Evolutionary conservation across 495 filamentous ascomycete genomes (phyloP).

Genomic region (Jackrogersella multiformis): DNA sequence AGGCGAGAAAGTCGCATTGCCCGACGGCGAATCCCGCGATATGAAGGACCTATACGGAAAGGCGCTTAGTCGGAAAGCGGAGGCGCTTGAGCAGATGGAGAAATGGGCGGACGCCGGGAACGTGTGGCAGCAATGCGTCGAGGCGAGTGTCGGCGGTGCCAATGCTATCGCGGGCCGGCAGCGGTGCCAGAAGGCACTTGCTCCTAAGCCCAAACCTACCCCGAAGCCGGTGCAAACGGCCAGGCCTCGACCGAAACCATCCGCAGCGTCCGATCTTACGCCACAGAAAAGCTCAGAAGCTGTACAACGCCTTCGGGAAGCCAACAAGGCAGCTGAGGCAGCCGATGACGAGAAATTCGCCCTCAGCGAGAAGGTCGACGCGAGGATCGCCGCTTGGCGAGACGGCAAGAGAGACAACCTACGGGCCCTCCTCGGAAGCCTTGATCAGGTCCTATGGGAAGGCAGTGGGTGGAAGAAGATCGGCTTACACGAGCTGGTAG

Average conservation of each 20-base stretch:
- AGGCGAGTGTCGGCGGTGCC: constrained; percentile 82
- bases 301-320: constrained; percentile 78
- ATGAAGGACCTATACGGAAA: constrained; percentile 95
- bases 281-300: constrained; percentile 64
- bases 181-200: constrained; percentile 85
- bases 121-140: constrained; percentile 83
- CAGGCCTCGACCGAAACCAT: constrained; percentile 53
- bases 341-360: constrained; percentile 93
- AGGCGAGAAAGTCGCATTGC: constrained; percentile 76
- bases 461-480: constrained; percentile 96
- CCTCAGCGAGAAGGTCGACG: constrained; percentile 84
- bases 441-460: constrained; percentile 91
- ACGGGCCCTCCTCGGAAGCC: constrained; percentile 83
- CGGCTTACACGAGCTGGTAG: constrained; percentile 87
- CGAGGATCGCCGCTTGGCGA: constrained; percentile 78
- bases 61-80: constrained; percentile 91
- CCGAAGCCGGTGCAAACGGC: constrained; percentile 43
- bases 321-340: constrained; percentile 82
- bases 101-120: constrained; percentile 85
- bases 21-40: constrained; percentile 69
- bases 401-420: constrained; percentile 92
- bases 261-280: constrained; percentile 57
- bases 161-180: constrained; percentile 87
- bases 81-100: constrained; percentile 94
- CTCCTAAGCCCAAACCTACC: constrained; percentile 61